Base-by-base conservation (phyloP, 1,284 basidiomycete genomes). In the Moniliella sp. region DNA sequence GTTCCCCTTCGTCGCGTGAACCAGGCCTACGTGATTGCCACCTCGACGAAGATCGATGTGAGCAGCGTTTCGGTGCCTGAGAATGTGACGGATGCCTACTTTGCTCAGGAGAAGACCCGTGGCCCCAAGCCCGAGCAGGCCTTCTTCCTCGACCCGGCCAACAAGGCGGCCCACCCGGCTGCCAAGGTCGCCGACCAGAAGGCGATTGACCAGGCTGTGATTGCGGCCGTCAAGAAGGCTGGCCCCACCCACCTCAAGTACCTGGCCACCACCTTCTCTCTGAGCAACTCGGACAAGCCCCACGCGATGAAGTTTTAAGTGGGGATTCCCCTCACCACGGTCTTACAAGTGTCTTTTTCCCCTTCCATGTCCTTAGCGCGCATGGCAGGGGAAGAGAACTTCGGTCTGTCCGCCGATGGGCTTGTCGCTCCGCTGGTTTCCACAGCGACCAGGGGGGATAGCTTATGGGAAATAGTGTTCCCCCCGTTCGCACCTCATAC, bases 11-110 rank as follows among this genome's bases (percentile, higher is more conserved):
- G 88, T 63, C 75, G 91, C 64, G 86, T 99, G 45, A 91, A 88
- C 71, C 88, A 94, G 71, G 84, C 91, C 37, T 99, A 97, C 65
- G 86, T 91, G 44, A 94, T 99, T 61, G 83, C 88, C 44, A 99
- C 91, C 43, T 84, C 83, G 43, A 94, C 91, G 61, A 86, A 80
- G 68, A 66, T 97, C 56, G 80, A 93, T 53, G 65, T 97, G 45
- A 69, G 69, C 30, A 71, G 68, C 48, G 69, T 82, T 63, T n/a
- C n/a, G n/a, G n/a, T n/a, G n/a, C n/a, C n/a, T n/a, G n/a, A n/a
- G n/a, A 82, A 88, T 67, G 69, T 94, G 68, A 78, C 78, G 67
- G 91, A 99, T 64, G 67, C 79, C 30, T 94, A 93, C 71, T 97
- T 99, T 64, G 43, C 46, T 34, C 46, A 47, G 40, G 56, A 56